Evolutionary conservation across 2,329 filamentous ascomycete species (phyloP).

Genomic region (Macrophomina pseudophaseolina): DNA sequence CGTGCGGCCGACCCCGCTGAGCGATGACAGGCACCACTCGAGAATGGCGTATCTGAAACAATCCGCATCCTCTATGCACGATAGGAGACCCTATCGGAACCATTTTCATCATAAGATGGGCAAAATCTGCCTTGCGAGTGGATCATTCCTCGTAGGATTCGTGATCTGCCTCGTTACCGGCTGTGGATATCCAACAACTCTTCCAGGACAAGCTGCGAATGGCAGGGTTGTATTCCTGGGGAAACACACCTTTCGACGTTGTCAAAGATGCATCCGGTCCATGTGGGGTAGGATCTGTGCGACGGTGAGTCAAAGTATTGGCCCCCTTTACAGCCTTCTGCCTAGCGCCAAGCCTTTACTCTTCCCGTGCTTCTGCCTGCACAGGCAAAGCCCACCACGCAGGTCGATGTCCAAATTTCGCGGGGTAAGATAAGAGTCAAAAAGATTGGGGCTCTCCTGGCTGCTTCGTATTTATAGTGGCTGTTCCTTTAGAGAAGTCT

Average conservation of each 20-base stretch:
- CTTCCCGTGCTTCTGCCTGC: slow-evolving; percentile 5
- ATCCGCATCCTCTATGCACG: neutral
- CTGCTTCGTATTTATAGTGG: neutral
- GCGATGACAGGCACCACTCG: neutral
- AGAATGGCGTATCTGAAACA: neutral
- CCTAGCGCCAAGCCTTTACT: slow-evolving; percentile 1
- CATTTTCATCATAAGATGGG: neutral
- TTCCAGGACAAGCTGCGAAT: no score
- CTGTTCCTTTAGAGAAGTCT: neutral
- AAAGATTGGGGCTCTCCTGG: neutral
- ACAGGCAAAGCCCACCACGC: neutral
- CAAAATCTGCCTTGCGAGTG: neutral
- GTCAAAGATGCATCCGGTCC: neutral
- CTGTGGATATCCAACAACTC: neutral
- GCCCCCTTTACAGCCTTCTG: neutral
- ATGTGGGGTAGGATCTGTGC: neutral
- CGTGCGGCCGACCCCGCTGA: neutral
- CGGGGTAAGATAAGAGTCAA: slow-evolving; percentile 4
- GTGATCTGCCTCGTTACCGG: neutral
- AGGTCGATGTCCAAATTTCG: neutral
- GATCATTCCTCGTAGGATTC: neutral
- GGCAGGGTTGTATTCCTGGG: no score
- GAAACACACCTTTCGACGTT: no score
- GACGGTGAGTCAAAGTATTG: neutral
- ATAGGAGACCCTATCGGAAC: neutral